Percentiles rank a stretch among this genome's conserved stretches.
Conservation (phyloP, 2,329 filamentous ascomycete genomes). For the Aureobasidium sp. region DNA sequence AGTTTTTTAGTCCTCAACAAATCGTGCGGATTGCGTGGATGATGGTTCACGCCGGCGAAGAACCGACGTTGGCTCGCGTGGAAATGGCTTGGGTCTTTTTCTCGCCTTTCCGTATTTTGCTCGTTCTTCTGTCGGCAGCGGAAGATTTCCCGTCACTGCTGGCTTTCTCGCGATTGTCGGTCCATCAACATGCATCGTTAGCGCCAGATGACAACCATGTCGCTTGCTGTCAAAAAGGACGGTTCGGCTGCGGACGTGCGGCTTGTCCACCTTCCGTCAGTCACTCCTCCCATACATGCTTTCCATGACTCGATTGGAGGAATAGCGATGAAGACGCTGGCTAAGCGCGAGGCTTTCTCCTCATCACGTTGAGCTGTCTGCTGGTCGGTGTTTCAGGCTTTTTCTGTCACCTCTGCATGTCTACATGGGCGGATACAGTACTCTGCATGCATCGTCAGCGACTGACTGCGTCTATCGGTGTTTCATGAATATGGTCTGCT, state of each 20-base stretch:
- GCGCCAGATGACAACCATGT: not conserved
- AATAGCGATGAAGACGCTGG: not conserved
- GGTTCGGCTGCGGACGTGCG: constrained; percentile 8
- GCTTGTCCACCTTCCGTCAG: not conserved
- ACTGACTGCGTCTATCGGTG: not conserved
- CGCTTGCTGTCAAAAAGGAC: constrained; percentile 1
- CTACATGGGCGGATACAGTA: not conserved
- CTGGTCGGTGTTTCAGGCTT: constrained; percentile 4
- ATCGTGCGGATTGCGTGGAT: not conserved
- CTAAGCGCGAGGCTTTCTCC: not conserved
- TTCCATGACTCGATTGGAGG: not conserved
- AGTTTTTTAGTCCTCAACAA: not conserved
- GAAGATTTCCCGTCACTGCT: not conserved
- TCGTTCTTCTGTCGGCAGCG: not conserved
- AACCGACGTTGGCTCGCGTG: constrained; percentile 7
- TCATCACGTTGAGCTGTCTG: not conserved
- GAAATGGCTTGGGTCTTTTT: not conserved
- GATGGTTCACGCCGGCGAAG: constrained; percentile 6
- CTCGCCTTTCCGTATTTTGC: not conserved
- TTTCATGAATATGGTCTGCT: constrained; percentile 10
- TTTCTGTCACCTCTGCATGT: not conserved
- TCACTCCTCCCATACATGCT: not conserved
- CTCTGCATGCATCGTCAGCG: constrained; percentile 12
- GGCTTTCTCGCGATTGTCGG: not conserved
- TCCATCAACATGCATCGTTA: constrained; percentile 2